phyloP scores from a whole-genome alignment of 208 protist species.

The Acanthamoeba quina region DNA sequence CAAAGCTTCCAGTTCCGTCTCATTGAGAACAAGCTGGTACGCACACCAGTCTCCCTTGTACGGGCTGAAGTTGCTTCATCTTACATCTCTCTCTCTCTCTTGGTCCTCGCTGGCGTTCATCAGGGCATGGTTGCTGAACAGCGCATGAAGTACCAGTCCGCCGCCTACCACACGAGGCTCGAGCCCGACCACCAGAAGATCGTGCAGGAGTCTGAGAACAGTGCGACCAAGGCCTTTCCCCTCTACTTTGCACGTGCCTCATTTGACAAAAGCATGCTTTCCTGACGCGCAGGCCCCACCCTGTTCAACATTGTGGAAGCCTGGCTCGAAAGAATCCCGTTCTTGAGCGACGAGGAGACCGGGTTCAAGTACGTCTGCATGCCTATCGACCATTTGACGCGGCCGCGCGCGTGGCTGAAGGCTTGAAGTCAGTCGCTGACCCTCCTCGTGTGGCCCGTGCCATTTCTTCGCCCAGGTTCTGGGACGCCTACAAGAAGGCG shows the following conservation, averaged over 20 bases:
- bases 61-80: too few species aligned
- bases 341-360: constrained; percentile 41
- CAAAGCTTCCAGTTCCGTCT: constrained; percentile 86
- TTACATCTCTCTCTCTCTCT: too few species aligned
- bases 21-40: constrained; percentile 85
- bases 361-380: neutral
- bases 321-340: constrained; percentile 86
- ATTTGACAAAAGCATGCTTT: neutral
- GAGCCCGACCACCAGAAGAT: constrained; percentile 47
- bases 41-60: neutral
- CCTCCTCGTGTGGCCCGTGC: too few species aligned
- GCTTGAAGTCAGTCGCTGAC: too few species aligned
- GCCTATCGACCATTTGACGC: too few species aligned
- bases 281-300: constrained; percentile 58
- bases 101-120: neutral
- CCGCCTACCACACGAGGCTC: constrained; percentile 55
- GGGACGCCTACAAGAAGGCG: constrained; percentile 58
- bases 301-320: constrained; percentile 80
- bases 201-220: constrained; percentile 73
- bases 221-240: constrained; percentile 26
- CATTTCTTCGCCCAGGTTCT: neutral
- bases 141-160: constrained; percentile 51
- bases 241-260: constrained; percentile 19
- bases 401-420: too few species aligned
- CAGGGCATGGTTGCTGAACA: constrained; percentile 41